Evolutionary conservation across 2,329 filamentous ascomycete genomes (phyloP).

Genomic region (Monilinia vaccinii-corymbosi): DNA sequence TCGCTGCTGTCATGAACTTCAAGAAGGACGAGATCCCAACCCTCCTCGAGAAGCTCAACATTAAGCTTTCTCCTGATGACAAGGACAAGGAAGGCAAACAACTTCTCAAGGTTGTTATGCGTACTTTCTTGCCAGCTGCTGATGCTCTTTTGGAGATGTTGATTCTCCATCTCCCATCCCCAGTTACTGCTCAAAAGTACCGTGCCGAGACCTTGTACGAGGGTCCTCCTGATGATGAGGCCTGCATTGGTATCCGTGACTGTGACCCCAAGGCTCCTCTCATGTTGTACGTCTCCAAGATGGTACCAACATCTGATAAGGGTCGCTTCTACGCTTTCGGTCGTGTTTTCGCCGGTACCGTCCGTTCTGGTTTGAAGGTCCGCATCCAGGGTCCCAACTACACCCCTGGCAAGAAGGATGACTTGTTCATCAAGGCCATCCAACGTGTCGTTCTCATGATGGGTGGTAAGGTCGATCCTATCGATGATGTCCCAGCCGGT

Average conservation of each 20-base stretch:
- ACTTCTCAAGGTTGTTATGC: conserved; percentile 96
- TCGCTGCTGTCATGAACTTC: conserved; percentile 93
- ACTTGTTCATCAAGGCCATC: conserved; percentile 98
- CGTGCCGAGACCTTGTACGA: conserved; percentile 98
- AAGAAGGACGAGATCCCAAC: conserved; percentile 84
- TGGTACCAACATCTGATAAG: conserved; percentile 99
- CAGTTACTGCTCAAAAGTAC: conserved; percentile 92
- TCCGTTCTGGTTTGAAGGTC: conserved; percentile 96
- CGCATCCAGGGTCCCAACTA: conserved; percentile 99
- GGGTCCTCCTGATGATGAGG: conserved; percentile 87
- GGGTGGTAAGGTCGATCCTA: conserved; percentile 98
- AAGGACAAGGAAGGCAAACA: conserved; percentile 93
- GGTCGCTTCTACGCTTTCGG: conserved; percentile 99
- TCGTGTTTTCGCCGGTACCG: conserved; percentile 99
- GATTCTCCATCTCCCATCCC: conserved; percentile 97
- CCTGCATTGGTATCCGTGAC: conserved; percentile 94
- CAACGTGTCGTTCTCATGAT: conserved; percentile 99
- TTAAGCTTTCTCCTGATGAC: conserved; percentile 84
- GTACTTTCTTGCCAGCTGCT: conserved; percentile 96
- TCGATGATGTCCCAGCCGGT: conserved; percentile 97
- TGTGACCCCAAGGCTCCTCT: conserved; percentile 96
- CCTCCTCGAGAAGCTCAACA: conserved; percentile 85
- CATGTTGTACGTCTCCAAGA: conserved; percentile 99
- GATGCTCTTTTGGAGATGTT: conserved; percentile 99
- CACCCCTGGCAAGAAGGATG: conserved; percentile 94